These are phyloP conservation scores for Blumeria graminis DNA, from an alignment of 2,329 filamentous ascomycete species.

Conservation along the genomic window DNA sequence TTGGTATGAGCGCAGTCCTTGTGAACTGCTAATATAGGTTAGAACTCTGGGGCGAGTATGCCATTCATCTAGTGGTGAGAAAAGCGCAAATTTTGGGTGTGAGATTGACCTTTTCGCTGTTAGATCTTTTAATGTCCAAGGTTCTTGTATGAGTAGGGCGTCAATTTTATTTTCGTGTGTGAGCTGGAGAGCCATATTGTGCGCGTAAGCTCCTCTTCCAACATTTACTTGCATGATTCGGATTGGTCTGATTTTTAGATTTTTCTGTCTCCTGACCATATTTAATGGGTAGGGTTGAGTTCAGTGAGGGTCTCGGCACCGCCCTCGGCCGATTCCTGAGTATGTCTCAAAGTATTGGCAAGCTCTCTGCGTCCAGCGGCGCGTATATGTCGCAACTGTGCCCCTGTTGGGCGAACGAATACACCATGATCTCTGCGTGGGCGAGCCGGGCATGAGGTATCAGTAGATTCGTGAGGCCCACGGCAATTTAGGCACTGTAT, in stretches of 20 bases:
- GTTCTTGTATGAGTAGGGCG: background rate
- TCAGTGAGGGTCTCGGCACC: no score
- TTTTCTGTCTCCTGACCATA: background rate
- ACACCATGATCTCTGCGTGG: background rate
- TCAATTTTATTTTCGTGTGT: background rate
- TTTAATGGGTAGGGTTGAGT: background rate
- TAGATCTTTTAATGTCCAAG: background rate
- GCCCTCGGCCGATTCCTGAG: background rate
- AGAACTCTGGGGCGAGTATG: background rate
- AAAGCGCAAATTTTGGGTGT: background rate
- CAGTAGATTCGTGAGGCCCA: background rate
- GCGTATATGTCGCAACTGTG: background rate
- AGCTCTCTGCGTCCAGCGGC: background rate
- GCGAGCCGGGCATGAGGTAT: background rate
- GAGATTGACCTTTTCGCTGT: background rate
- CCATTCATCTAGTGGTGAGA: background rate
- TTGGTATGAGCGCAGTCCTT: background rate
- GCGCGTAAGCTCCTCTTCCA: background rate
- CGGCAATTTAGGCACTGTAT: background rate
- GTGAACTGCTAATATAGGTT: background rate
- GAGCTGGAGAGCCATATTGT: background rate
- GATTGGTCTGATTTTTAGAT: background rate
- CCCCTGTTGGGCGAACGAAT: background rate
- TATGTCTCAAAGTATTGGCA: background rate
- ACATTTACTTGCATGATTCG: conserved; percentile 1